These are phyloP conservation scores for Zangia roseola DNA, from an alignment of 768 basidiomycete genomes.

Conservation along the genomic window DNA sequence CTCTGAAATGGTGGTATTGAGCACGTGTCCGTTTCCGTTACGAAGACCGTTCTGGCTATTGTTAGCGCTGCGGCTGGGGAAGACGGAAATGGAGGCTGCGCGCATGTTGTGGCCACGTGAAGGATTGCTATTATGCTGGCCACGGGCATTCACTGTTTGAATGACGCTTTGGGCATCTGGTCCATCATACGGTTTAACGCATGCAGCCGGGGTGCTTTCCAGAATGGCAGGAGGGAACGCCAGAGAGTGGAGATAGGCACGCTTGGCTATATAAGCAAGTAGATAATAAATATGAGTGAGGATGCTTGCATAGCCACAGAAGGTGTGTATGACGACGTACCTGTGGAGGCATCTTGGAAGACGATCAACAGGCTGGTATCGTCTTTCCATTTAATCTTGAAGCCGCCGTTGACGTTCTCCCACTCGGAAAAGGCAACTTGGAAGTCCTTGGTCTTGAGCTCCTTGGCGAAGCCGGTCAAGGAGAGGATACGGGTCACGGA, in stretches of 20 bases:
- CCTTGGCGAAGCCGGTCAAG: conserved; percentile 89
- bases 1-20: conserved; percentile 49
- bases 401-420: conserved; percentile 83
- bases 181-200: conserved; percentile 90
- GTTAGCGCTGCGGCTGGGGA: conserved; percentile 51
- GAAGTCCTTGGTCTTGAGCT: conserved; percentile 97
- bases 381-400: conserved; percentile 99
- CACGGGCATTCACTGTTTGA: conserved; percentile 76
- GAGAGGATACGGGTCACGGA: conserved; percentile 94
- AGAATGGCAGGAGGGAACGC: conserved; percentile 77
- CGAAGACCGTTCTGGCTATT: conserved; percentile 37
- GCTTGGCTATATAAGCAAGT: conserved; percentile 21
- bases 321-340: conserved; percentile 53
- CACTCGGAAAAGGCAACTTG: conserved; percentile 88
- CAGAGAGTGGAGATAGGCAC: conserved; percentile 78
- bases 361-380: conserved; percentile 95
- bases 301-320: background rate
- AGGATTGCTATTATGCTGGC: conserved; percentile 55
- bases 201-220: conserved; percentile 49
- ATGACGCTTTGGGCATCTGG: conserved; percentile 88
- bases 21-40: conserved; percentile 38
- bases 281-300: background rate
- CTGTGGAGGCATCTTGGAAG: conserved; percentile 84
- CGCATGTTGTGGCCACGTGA: conserved; percentile 74
- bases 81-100: conserved; percentile 62